Conservation (phyloP, 345 rosid genomes). For the Sapria himalayana region DNA sequence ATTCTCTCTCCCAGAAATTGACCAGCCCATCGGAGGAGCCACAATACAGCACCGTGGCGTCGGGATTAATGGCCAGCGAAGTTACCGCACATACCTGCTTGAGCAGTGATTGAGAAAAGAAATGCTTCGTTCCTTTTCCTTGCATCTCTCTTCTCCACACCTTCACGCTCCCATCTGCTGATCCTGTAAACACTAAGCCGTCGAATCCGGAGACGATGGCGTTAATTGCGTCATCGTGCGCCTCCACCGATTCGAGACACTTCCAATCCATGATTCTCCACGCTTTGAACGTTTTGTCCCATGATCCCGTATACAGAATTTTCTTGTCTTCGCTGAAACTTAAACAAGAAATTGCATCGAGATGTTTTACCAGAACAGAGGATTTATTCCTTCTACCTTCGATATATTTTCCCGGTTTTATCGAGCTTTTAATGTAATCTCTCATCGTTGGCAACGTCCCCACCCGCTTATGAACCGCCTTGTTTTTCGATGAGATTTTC, state of each 20-base stretch:
- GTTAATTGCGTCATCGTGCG: conserved; percentile 79
- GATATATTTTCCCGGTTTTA: conserved; percentile 37
- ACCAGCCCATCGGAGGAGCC: conserved; percentile 82
- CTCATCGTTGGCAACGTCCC: conserved; percentile 49
- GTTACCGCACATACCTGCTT: conserved; percentile 81
- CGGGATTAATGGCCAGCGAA: conserved; percentile 35
- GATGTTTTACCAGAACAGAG: conserved; percentile 33
- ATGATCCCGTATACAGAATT: conserved; percentile 52
- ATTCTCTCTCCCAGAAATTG: conserved; percentile 53
- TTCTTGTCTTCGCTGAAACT: conserved; percentile 41
- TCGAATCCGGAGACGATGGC: conserved; percentile 50
- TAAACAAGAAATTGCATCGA: conserved; percentile 67
- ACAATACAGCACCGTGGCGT: conserved; percentile 34
- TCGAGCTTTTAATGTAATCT: conserved; percentile 34
- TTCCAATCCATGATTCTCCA: conserved; percentile 55
- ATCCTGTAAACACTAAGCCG: conserved; percentile 67
- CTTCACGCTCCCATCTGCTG: conserved; percentile 71
- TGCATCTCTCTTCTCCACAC: conserved; percentile 79
- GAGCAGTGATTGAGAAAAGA: conserved; percentile 48
- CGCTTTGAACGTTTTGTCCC: conserved; percentile 82
- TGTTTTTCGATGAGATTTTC: conserved; percentile 33
- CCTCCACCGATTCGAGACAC: conserved; percentile 48
- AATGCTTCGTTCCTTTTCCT: conserved; percentile 73
- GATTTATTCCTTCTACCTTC: conserved; percentile 24
- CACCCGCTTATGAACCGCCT: conserved; percentile 25